These are phyloP conservation scores for Basidiobolus meristosporus DNA, from an alignment of 371 early-diverging fungal genomes.

Conservation along the genomic window DNA sequence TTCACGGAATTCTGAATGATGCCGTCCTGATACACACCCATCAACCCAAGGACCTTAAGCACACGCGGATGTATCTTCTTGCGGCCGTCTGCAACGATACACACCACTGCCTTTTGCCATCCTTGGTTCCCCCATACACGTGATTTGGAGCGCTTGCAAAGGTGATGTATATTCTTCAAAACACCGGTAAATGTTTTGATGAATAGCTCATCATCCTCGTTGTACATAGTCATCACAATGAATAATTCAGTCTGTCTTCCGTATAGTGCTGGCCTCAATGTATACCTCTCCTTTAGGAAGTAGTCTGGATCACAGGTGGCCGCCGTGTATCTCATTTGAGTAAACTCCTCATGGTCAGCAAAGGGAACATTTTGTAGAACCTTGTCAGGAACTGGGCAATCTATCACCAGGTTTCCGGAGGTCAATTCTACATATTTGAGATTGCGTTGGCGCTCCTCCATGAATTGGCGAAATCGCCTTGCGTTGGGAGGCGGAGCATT, in stretches of 20 bases:
- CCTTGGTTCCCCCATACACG: conserved; percentile 55
- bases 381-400: conserved; percentile 38
- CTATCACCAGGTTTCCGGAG: conserved; percentile 49
- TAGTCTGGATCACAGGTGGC: conserved; percentile 74
- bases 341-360: conserved; percentile 37
- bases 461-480: conserved; percentile 21
- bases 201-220: conserved; percentile 68
- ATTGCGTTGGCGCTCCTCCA: conserved; percentile 25
- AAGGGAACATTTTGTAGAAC: conserved; percentile 21
- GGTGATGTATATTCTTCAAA: conserved; percentile 59
- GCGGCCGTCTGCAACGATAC: conserved; percentile 52
- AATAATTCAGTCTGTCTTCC: conserved; percentile 70
- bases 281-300: conserved; percentile 45
- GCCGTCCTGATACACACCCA: conserved; percentile 71
- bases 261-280: conserved; percentile 59
- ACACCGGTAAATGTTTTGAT: conserved; percentile 54
- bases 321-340: conserved; percentile 62
- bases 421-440: conserved; percentile 29
- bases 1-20: conserved; percentile 44
- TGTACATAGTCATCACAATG: conserved; percentile 81
- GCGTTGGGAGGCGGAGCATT: conserved; percentile 16
- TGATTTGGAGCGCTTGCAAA: conserved; percentile 42
- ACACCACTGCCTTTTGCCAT: conserved; percentile 75
- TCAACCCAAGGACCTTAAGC: conserved; percentile 52
- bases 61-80: conserved; percentile 39